Evolutionary conservation across 2,329 filamentous ascomycete species (phyloP).

Genomic region (Byssoonygena ceratinophila): DNA sequence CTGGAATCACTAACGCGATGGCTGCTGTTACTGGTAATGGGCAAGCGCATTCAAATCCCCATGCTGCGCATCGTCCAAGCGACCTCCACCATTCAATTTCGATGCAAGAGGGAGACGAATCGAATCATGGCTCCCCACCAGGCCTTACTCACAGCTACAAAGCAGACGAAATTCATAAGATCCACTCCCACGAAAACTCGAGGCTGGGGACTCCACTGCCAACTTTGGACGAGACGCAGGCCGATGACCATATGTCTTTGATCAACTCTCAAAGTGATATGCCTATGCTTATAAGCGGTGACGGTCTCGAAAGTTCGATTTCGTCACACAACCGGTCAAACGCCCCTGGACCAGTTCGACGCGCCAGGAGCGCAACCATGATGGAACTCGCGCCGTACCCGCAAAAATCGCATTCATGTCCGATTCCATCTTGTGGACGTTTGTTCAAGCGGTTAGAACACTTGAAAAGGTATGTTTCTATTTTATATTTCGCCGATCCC

Average conservation of each 20-base stretch:
- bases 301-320: slow-evolving; percentile 45
- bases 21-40: slow-evolving; percentile 45
- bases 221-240: slow-evolving; percentile 70
- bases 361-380: slow-evolving; percentile 86
- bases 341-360: slow-evolving; percentile 62
- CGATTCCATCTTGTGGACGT: slow-evolving; percentile 94
- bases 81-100: slow-evolving; percentile 88
- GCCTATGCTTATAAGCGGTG: slow-evolving; percentile 51
- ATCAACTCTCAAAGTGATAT: slow-evolving; percentile 59
- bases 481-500: slow-evolving; percentile 20
- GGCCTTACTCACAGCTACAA: slow-evolving; percentile 63
- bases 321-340: slow-evolving; percentile 38
- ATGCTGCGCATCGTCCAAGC: slow-evolving; percentile 66
- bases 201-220: slow-evolving; percentile 84
- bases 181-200: slow-evolving; percentile 66
- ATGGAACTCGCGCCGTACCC: slow-evolving; percentile 96
- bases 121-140: slow-evolving; percentile 66
- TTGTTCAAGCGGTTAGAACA: slow-evolving; percentile 99
- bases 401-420: slow-evolving; percentile 96
- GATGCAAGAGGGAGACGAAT: slow-evolving; percentile 72
- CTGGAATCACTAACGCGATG: slow-evolving; percentile 62
- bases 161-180: slow-evolving; percentile 60
- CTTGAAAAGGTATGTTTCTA: slow-evolving; percentile 75
- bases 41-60: slow-evolving; percentile 39
- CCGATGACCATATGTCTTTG: slow-evolving; percentile 57